Base-by-base conservation (phyloP, 192 early-diverging fungal genomes). In the Rhizophlyctis rosea region DNA sequence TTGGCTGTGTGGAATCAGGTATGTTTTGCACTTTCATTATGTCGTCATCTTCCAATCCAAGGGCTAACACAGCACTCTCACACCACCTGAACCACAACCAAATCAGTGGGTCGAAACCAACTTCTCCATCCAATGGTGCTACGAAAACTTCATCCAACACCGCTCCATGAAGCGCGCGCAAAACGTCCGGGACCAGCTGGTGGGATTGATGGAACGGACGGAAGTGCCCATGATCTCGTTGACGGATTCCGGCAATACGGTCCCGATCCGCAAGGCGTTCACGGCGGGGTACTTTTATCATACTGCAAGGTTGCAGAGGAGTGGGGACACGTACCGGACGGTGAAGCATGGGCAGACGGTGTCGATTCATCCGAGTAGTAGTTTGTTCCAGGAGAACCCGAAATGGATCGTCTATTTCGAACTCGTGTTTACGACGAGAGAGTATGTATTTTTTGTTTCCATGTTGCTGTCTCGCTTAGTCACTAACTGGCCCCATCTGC, bases 231-330 rank as follows among this genome's bases (percentile, higher is more conserved):
- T 95, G 47, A 71, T 92, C 18, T 65, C 85, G n/a, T 94, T 90
- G 49, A 83, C 88, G 3, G 90, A 98, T 57, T 87, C 95, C 14
- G 76, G 72, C 30, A 93, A 96, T 61, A 92, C 89, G 0, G 76
- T 85, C 0, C 91, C 90, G 23, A 90, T 99, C 35, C 91, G 90
- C 59, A 99, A 96, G 74, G 87, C 95, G 16, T 76, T 99, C 49
- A 88, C 92, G 3, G 76, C 96, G 2, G 96, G 96, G 2, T 99
- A 94, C 76, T 99, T 99, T 71, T 95, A 93, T 78, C 90, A 99
- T 77, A 86, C 89, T 29, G 92, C 91, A 2, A 74, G 90, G 36
- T 67, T 98, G 23, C 87, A 87, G 34, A 81, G 84, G 49, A 88
- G 88, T n/a, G 93, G 92, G 30, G 95, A 98, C 57, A 87, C 84